Base-by-base conservation (phyloP, 345 rosid species). In the Eucalyptus globulus region DNA sequence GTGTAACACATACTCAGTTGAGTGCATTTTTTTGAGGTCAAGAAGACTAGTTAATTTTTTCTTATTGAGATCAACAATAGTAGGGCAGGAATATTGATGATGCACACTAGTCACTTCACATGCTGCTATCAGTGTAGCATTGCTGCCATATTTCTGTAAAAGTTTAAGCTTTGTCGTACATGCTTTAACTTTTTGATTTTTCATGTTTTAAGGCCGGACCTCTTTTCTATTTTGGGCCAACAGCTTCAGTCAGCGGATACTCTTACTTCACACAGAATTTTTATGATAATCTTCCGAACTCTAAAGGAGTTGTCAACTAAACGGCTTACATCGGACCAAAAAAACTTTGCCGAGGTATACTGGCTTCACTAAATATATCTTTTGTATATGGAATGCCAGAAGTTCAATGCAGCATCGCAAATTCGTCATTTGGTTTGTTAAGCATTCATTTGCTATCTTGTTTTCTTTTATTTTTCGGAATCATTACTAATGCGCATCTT, bases 301-400 rank as follows among this genome's bases (percentile, higher is more conserved):
- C 90, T 98, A 87, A 98, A 98, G 92, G 99, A 98, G 89, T 92
- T 98, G 92, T 98, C 99, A 62, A 95, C 96, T 47, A 98, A 98
- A 92, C 99, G 97, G 90, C 99, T 96, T 54, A 91, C 98, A 13
- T 96, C 95, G 44, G 99, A 98, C 89, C 99, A 97, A 93, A 95
- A 90, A 91, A 96, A 90, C 89, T 98, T 93, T 87, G 95, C 97
- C 2, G 97, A 96, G 99, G 99, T 97, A 92, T 86, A 45, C 27
- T 40, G 85, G 27, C 85, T 76, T 76, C 47, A 76, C 27, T 21
- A 26, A 76, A 40, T 76, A 76, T 22, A 0, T 76, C 15, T 76
- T 40, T 76, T 40, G 83, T 37, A 76, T 40, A 40, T 40, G 83
- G 27, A 76, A 76, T 76, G 83, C 47, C 83, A 40, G 83, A 76